Evolutionary conservation across 495 filamentous ascomycete species (phyloP).

Genomic region (Clavariopsis aquatica): DNA sequence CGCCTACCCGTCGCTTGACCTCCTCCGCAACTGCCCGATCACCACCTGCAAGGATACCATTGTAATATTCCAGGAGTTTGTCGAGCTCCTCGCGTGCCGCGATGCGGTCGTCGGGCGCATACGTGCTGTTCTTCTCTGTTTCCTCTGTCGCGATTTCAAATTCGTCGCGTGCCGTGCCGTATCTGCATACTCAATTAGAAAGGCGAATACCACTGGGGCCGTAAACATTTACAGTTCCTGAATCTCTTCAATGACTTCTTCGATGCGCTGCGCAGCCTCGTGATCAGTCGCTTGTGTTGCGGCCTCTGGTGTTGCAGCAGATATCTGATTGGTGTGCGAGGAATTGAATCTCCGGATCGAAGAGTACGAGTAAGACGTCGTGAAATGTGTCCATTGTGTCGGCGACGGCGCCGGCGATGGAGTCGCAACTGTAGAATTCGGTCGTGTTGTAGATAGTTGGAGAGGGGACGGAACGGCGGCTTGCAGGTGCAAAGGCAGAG

Average conservation of each 20-base stretch:
- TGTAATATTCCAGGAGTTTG: constrained; percentile 53
- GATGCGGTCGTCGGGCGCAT: constrained; percentile 55
- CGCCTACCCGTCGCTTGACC: constrained; percentile 53
- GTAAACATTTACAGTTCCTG: constrained; percentile 42
- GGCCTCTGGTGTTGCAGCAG: not conserved
- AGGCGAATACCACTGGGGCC: not conserved
- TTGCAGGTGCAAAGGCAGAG: not conserved
- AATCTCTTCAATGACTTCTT: constrained; percentile 36
- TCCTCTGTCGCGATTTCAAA: constrained; percentile 61
- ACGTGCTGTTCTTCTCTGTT: constrained; percentile 56
- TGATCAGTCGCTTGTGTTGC: not conserved
- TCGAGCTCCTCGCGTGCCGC: constrained; percentile 55
- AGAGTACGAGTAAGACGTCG: constrained; percentile 20
- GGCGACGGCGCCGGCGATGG: not conserved
- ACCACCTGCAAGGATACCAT: constrained; percentile 43
- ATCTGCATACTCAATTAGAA: constrained; percentile 29
- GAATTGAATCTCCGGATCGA: constrained; percentile 22
- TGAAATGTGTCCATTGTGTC: constrained; percentile 27
- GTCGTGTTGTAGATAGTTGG: not conserved
- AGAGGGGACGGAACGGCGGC: not conserved
- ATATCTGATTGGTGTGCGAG: not conserved
- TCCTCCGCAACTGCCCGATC: constrained; percentile 49
- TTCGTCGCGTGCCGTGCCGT: constrained; percentile 54
- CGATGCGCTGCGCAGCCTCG: constrained; percentile 14
- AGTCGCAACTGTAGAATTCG: not conserved